Base-by-base conservation (phyloP, 805 yeast species). In the Ogataea zsoltii region DNA sequence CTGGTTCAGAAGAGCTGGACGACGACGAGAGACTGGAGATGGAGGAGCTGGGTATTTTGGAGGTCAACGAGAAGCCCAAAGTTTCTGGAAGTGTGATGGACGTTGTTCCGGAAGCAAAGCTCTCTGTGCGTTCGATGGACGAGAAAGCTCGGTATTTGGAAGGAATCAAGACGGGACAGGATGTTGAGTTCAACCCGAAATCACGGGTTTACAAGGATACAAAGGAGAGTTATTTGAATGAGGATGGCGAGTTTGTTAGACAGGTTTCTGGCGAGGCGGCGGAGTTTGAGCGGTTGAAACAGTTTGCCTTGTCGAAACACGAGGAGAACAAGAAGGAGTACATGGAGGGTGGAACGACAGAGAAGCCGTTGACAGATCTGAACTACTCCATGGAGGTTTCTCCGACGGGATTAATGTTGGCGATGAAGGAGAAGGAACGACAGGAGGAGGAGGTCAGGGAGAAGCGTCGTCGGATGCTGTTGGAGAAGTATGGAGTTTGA, bases 61-160 rank as follows among this genome's bases (percentile, higher is more conserved):
- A 59, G 1, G 53, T n/a, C n/a, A n/a, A 21, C 7, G 7, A 21
- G 5, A 21, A 21, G 9, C 25, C 25, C 25, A 21, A 21, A 21
- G 9, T 37, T 2, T 7, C 34, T 5, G 41, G 42, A 16, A 50
- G 53, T 23, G 38, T 55, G 3, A 14, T 54, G 7, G 52, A 51
- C 2, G 44, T 49, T 12, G 50, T 41, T 16, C 50, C 56, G 13
- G 55, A 47, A 2, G 39, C 45, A 4, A 75, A 61, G 59, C 69
- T 67, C 42, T 62, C 77, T 7, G 74, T 85, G 0, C 66, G 96
- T 39, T 79, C 85, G 26, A 61, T 91, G 43, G 85, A 82, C 49
- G 96, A 89, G 58, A 80, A 80, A 32, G 95, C 96, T n/a, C 64
- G 79, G 50, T 80, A 88, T 70, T 57, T 79, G 55, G 68, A 79